Percentiles rank a stretch among this genome's conserved stretches.
Conservation (phyloP, 495 filamentous ascomycete species). For the Chlorociboria aeruginascens region DNA sequence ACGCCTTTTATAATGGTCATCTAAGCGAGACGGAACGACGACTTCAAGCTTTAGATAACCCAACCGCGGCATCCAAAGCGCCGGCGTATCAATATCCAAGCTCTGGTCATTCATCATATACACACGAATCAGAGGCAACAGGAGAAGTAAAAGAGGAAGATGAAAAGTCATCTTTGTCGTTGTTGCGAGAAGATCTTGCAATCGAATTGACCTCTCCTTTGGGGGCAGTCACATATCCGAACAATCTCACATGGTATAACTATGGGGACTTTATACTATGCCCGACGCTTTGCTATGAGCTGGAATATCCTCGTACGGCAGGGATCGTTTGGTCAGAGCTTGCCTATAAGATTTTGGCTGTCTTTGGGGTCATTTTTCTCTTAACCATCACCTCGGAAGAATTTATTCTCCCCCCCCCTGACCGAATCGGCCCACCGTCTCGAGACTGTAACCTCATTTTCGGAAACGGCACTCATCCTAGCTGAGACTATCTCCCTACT, state of each 20-base stretch:
- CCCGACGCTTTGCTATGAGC: slow-evolving; percentile 92
- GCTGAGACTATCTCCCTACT: slow-evolving; percentile 89
- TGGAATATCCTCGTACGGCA: slow-evolving; percentile 82
- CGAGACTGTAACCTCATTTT: slow-evolving; percentile 38
- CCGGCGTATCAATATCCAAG: slow-evolving; percentile 70
- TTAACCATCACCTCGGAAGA: slow-evolving; percentile 86
- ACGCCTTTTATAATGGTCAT: slow-evolving; percentile 96
- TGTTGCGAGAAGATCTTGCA: slow-evolving; percentile 77
- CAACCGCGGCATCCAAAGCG: slow-evolving; percentile 51
- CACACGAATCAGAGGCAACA: slow-evolving; percentile 1
- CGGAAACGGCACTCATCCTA: slow-evolving; percentile 66
- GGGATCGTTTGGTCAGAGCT: slow-evolving; percentile 71
- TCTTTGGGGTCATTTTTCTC: slow-evolving; percentile 94
- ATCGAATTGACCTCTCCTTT: slow-evolving; percentile 82
- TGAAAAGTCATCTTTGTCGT: slow-evolving; percentile 39
- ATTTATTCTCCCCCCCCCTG: slow-evolving; percentile 82
- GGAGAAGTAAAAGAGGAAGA: slow-evolving; percentile 21
- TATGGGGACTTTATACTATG: slow-evolving; percentile 83
- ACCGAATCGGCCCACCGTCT: slow-evolving; percentile 61
- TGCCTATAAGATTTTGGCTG: slow-evolving; percentile 72
- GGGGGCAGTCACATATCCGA: slow-evolving; percentile 79
- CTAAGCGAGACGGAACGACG: slow-evolving; percentile 75
- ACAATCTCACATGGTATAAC: slow-evolving; percentile 73
- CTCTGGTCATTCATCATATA: slow-evolving; percentile 31
- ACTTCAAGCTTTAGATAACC: slow-evolving; percentile 66